Evolutionary conservation across 139 green algal genomes (phyloP).

Genomic region (Chlorella sp.): DNA sequence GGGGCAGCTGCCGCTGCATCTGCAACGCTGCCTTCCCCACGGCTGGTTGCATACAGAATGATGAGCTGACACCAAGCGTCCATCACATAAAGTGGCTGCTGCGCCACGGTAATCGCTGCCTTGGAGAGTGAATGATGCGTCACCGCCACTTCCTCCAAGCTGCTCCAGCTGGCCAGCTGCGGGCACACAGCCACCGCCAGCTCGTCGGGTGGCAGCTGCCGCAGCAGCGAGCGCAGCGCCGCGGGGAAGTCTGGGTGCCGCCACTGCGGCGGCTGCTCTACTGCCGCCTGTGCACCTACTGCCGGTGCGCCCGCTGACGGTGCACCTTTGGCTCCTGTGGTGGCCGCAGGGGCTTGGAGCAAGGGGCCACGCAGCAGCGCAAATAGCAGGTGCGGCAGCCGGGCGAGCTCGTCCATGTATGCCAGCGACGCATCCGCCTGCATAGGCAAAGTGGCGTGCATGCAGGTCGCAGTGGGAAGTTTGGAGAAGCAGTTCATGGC

Average conservation of each 20-base stretch:
- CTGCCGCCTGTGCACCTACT: too few species aligned
- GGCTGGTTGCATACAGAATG: constrained; percentile 23
- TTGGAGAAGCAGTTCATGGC: too few species aligned
- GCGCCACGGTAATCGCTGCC: constrained; percentile 59
- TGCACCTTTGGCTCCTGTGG: not conserved
- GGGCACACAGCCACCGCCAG: constrained; percentile 87
- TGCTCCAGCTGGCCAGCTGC: constrained; percentile 65
- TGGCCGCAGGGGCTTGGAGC: constrained; percentile 42
- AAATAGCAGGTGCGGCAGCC: constrained; percentile 88
- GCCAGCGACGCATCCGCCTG: constrained; percentile 77
- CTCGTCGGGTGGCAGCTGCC: constrained; percentile 72
- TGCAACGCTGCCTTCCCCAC: too few species aligned
- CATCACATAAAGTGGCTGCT: constrained; percentile 86
- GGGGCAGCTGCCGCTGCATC: constrained; percentile 22
- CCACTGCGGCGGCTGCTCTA: constrained; percentile 21
- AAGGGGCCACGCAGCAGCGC: constrained; percentile 82
- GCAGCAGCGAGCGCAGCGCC: constrained; percentile 69
- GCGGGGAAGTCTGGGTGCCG: constrained; percentile 75
- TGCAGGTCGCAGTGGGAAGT: too few species aligned
- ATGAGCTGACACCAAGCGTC: constrained; percentile 85
- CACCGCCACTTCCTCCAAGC: constrained; percentile 61
- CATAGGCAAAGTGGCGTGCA: not conserved
- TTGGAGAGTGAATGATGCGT: constrained; percentile 73
- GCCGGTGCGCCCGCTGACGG: too few species aligned
- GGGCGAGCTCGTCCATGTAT: constrained; percentile 60